Evolutionary conservation across 2,329 filamentous ascomycete species (phyloP), one percentile per base, ranked within the genome.

Genomic region (Colletotrichum sp.): DNA sequence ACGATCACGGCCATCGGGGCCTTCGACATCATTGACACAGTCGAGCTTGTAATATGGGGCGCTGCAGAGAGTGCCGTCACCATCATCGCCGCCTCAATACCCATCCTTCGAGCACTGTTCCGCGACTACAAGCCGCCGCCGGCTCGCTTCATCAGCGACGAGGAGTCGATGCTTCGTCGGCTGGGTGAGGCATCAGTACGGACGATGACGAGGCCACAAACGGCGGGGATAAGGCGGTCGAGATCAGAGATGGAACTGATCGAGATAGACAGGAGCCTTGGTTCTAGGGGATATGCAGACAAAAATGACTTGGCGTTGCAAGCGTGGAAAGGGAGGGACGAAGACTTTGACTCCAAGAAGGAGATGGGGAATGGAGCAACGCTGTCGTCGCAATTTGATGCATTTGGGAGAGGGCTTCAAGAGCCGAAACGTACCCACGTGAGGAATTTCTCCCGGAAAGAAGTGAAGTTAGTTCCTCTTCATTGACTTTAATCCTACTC

Each of bases 61-160:
- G 75, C 78, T 2, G 81, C 81, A 22, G 82, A 83, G 69, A 76
- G 79, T 9, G 72, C 78, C 30, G 79, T 78, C 22, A 82, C 82
- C n/a, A 82, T 83, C 36, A 79, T 83, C 11, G 82, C 82, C n/a
- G 80, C 82, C 44, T 82, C 81, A 12, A 82, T 84, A 36, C 83
- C 83, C 8, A 81, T 83, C 15, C 74, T 84, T 12, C 80, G 83
- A 2, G 82, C 79, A 28, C 74, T 84, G 6, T 75, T 83, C 52
- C 60, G 61, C 6, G 69, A 72, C 32, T 39, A 27, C 39, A 72
- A 60, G n/a, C 68, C 61, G 36, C 34, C 71, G 12, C 65, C 65
- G 8, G 68, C 76, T 22, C 59, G 48, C 11, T 69, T 77, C 28
- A 34, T 39, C 27, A 64, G 32, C 30, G 68, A 76, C 36, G 76